phyloP scores from a whole-genome alignment of 1,284 basidiomycete genomes.

The Rhizopogon parksii region DNA sequence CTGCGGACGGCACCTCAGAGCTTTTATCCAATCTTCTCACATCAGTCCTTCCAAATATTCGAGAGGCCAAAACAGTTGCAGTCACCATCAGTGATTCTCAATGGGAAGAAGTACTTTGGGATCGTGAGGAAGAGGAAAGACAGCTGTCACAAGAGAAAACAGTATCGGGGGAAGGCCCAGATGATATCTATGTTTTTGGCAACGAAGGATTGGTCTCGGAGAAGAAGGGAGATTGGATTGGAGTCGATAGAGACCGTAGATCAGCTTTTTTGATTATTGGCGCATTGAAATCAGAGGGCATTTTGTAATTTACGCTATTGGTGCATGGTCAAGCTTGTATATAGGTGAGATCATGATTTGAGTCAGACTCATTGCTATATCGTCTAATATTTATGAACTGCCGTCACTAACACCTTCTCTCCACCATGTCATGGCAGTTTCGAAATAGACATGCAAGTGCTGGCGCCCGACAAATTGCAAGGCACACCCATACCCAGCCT shows the following conservation, averaged over 20 bases:
- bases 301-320: slow-evolving; percentile 37
- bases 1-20: slow-evolving; percentile 58
- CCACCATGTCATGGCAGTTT: slow-evolving; percentile 22
- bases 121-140: slow-evolving; percentile 55
- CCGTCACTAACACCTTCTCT: neutral
- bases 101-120: slow-evolving; percentile 74
- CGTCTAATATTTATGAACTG: neutral
- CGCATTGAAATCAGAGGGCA: slow-evolving; percentile 61
- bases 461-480: neutral
- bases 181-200: slow-evolving; percentile 49
- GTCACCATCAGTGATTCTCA: slow-evolving; percentile 67
- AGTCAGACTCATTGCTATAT: too few species aligned
- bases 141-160: slow-evolving; percentile 18
- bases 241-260: slow-evolving; percentile 65
- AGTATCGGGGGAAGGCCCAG: slow-evolving; percentile 21
- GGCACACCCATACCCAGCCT: slow-evolving; percentile 15
- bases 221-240: slow-evolving; percentile 61
- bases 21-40: slow-evolving; percentile 65
- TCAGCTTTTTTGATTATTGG: slow-evolving; percentile 74
- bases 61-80: slow-evolving; percentile 63
- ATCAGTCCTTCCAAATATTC: slow-evolving; percentile 63
- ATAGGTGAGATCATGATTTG: too few species aligned
- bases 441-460: slow-evolving; percentile 1
- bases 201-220: slow-evolving; percentile 43
- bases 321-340: too few species aligned